Evolutionary conservation across 1,284 basidiomycete genomes (phyloP), one percentile per base, ranked within the genome.

Genomic region (Cryptococcus jaspeensis): DNA sequence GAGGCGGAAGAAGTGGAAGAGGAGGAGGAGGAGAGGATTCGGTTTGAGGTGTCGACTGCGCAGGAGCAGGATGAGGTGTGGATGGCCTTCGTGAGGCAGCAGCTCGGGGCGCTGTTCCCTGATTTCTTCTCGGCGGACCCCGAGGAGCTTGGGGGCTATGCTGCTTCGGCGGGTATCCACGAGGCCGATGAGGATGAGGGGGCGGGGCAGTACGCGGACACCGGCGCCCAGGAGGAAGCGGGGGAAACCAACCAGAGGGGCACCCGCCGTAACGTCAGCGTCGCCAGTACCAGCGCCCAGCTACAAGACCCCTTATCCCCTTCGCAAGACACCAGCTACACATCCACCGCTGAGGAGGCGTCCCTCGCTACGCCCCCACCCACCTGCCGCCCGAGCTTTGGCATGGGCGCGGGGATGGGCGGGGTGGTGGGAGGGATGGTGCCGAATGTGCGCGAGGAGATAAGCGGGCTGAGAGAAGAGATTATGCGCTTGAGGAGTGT

Each of bases 51-150:
- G n/a, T 47, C 40, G 5, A 45, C 50, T 6, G 40, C 44, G 2
- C 61, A 64, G 43, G 61, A 69, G n/a, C 54, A 63, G 20, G 69
- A 70, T 45, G 72, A 72, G 47, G 55, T 62, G 23, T 72, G 72
- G 71, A 71, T 71, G 63, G 50, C 53, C n/a, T 65, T 68, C 38
- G 67, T 74, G 28, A 58, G 68, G 12, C 35, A 58, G 28, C 72
- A 74, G 56, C 66, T 74, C n/a, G 59, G 56, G 5, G 55, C 62
- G 16, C 59, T 74, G 15, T 74, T 74, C 55, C 72, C 72, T n/a
- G 72, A 74, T 50, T 66, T 70, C 58, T 67, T 66, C 50, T 23
- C 35, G 12, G 45, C 52, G 4, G 38, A 58, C 6, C 52, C 54
- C 2, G 28, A 45, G 13, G 42, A 50, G 6, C 39, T 49, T 7